Evolutionary conservation across 2,329 filamentous ascomycete genomes (phyloP), one percentile per base, ranked within the genome.

Genomic region (Clonostachys rhizophaga): DNA sequence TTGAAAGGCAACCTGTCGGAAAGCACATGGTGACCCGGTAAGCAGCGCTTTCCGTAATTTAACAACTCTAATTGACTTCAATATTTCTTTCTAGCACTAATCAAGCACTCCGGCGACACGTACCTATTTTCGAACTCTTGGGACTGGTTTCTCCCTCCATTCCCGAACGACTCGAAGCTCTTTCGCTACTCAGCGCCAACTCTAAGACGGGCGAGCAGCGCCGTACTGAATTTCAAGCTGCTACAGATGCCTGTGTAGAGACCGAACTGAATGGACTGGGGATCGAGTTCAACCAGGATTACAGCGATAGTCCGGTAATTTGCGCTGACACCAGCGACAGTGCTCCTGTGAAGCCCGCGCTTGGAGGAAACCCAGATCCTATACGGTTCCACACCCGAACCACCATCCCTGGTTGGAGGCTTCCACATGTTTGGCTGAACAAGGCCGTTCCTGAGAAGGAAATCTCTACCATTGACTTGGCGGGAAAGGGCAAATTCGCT

Each of bases 391-490:
- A 30, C 24, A 30, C 8, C 24, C 8, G 24, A 3, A 30, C 24
- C 24, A 30, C 24, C 24, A 30, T 30, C 53, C 83, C 83, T 1
- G 83, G 83, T 8, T 68, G 68, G 33, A 67, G 81, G 3, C 61
- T 85, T 18, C 83, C 83, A 6, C 83, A 87, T 59, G 81, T 70
- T 1, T 86, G 83, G 83, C 62, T 86, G 14, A 78, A 81, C 60
- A 69, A 68, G 17, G 54, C 65, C 7, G 54, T 68, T 11, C 73
- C 79, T 0, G 62, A 63, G 10, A 56, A 68, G 45, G 63, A 64
- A 13, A 62, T 78, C 16, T 83, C 79, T 2, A 84, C 80, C 0
- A 74, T 80, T 42, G 82, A 86, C 57, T 60, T 86, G 2, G 77
- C 77, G 0, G 81, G 81, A 0, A 68, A 83, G 44, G 75, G 78